Base-by-base conservation (phyloP, 805 yeast species). In the Lachancea sp. region DNA sequence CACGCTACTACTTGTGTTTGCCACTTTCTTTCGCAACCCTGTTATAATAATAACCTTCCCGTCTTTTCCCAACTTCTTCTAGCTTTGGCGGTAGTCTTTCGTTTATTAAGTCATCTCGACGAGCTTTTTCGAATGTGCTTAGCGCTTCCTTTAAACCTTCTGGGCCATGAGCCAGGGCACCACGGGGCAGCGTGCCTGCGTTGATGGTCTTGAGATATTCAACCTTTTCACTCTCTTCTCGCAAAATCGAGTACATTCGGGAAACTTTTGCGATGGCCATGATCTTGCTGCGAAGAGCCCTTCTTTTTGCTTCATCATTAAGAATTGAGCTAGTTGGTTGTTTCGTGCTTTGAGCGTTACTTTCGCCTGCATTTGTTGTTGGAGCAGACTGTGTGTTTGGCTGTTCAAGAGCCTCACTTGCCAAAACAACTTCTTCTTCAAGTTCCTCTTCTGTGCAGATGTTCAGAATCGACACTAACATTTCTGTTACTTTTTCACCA, bases 251-350 rank as follows among this genome's bases (percentile, higher is more conserved):
- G 67, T 85, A 90, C 95, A 91, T 87, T 46, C 96, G 77, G 19
- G 96, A 83, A 53, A 91, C 87, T 53, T 95, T 78, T n/a, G 98
- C 98, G 65, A 91, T 93, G 12, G 98, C 98, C 56, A 91, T 67
- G 42, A 93, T 85, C 72, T 91, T 91, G 66, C 86, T 89, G 51
- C 91, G 77, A 48, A 89, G 69, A 1, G 87, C 82, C 53, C 75
- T 69, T 51, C 74, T 70, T 54, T 60, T 62, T 31, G 54, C 53
- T 32, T 60, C 65, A 30, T 59, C 64, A 22, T 57, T 60, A 8
- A 50, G 49, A 13, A 62, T 49, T 16, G 62, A 46, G 3, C 47
- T 32, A 34, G 31, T 36, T 17, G 44, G 25, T 25, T 12, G 19
- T 4, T 25, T 30, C 32, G 38, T 20, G 20, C 43, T 32, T 48